phyloP scores from a whole-genome alignment of 164 flowering plant genomes.

The Nymphaea colorata region DNA sequence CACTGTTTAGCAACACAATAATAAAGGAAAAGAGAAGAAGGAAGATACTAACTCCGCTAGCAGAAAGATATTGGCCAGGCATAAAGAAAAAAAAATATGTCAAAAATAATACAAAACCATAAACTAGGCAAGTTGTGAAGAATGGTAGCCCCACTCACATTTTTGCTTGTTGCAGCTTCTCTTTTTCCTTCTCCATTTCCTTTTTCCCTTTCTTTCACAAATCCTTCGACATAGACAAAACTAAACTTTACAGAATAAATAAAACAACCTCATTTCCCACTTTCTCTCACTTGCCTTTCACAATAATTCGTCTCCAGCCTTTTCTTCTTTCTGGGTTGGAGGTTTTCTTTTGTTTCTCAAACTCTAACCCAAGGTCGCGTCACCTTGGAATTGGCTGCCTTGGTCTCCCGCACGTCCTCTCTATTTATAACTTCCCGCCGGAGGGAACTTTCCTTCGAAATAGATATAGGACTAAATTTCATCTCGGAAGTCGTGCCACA shows the following conservation, averaged over 20 bases:
- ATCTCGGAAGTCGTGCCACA: no score
- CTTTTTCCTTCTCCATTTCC: background rate
- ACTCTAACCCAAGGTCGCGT: no score
- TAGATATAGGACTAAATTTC: no score
- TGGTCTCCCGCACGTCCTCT: no score
- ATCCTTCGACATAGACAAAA: background rate
- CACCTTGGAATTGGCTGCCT: no score
- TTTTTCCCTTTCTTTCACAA: no score
- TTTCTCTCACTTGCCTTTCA: background rate
- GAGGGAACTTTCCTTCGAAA: no score
- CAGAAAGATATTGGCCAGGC: background rate
- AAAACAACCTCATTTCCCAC: background rate
- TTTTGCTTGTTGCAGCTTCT: background rate
- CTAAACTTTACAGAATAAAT: background rate
- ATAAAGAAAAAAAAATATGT: no score
- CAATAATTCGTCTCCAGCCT: background rate
- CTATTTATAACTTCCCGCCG: no score
- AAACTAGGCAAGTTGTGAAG: background rate
- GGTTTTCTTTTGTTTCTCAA: no score
- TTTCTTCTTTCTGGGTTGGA: background rate
- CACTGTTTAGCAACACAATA: background rate
- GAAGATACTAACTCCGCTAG: background rate
- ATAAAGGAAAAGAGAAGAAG: background rate
- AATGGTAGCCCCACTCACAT: no score
- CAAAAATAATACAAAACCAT: background rate